Conservation (phyloP, 1,284 basidiomycete species). For the Microbotryum saponariae region DNA sequence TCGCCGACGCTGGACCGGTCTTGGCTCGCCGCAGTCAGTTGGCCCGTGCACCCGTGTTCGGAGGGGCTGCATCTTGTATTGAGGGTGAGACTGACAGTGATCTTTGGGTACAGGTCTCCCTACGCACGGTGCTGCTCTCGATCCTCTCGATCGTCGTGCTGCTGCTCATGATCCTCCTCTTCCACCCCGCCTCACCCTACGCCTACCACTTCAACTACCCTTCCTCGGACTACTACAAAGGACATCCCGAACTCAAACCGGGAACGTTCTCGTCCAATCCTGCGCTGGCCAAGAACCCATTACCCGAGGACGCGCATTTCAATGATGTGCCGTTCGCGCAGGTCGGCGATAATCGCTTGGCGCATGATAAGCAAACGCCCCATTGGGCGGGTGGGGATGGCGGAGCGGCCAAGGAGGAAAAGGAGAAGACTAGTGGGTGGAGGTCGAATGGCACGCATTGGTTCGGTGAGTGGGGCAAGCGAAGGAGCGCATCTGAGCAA, state of each 20-base stretch:
- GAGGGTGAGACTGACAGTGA: too few relatives aligned
- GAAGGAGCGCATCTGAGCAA: too few relatives aligned
- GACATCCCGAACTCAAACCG: slow-evolving; percentile 6
- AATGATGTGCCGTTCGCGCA: slow-evolving; percentile 27
- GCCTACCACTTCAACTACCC: slow-evolving; percentile 7
- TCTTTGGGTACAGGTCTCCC: not conserved
- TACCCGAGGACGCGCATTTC: slow-evolving; percentile 15
- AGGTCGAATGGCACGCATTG: slow-evolving; percentile 31
- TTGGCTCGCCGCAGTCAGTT: too few relatives aligned
- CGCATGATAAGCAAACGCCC: slow-evolving; percentile 7
- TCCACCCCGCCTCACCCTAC: slow-evolving; percentile 19
- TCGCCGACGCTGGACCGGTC: too few relatives aligned
- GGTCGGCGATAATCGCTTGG: slow-evolving; percentile 10
- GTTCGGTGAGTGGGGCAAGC: slow-evolving; percentile 3
- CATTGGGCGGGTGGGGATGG: slow-evolving; percentile 28
- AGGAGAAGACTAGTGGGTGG: not conserved
- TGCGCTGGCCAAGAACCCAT: slow-evolving; percentile 11
- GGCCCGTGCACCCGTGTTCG: too few relatives aligned
- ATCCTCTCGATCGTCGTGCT: slow-evolving; percentile 10
- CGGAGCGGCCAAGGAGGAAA: slow-evolving; percentile 9
- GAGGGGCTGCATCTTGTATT: too few relatives aligned
- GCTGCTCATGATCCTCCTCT: slow-evolving; percentile 17
- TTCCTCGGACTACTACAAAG: slow-evolving; percentile 7
- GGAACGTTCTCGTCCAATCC: slow-evolving; percentile 3
- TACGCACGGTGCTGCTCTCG: slow-evolving; percentile 16